Percentiles rank a stretch among this genome's conserved stretches.
Conservation (phyloP, 2,329 filamentous ascomycete genomes). For the Mollisiaceae sp. region DNA sequence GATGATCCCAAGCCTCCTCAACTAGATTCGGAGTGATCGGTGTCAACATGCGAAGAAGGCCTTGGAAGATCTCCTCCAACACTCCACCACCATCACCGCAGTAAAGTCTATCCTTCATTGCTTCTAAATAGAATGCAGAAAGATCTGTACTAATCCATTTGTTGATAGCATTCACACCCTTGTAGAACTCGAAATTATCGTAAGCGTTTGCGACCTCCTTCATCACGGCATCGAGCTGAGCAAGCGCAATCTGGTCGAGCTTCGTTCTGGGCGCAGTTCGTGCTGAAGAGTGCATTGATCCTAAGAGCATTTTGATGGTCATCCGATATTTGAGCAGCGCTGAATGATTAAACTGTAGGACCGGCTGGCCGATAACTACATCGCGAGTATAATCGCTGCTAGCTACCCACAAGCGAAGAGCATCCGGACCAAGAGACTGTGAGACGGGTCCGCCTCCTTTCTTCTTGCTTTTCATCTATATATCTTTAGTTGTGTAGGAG, state of each 20-base stretch:
- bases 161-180: slow-evolving; percentile 74
- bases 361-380: slow-evolving; percentile 78
- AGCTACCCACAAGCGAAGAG: slow-evolving; percentile 87
- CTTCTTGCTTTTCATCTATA: slow-evolving; percentile 54
- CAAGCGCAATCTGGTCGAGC: slow-evolving; percentile 75
- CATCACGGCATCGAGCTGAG: slow-evolving; percentile 73
- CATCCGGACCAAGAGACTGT: slow-evolving; percentile 83
- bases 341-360: slow-evolving; percentile 77
- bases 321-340: slow-evolving; percentile 85
- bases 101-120: slow-evolving; percentile 90
- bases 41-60: slow-evolving; percentile 77
- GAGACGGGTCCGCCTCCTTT: slow-evolving; percentile 50
- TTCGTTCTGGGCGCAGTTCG: slow-evolving; percentile 57
- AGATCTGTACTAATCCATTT: slow-evolving; percentile 82
- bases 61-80: slow-evolving; percentile 69
- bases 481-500: not conserved
- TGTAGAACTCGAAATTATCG: slow-evolving; percentile 80
- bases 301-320: slow-evolving; percentile 89
- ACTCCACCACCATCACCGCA: slow-evolving; percentile 73
- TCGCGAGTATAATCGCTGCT: slow-evolving; percentile 91
- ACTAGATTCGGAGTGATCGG: slow-evolving; percentile 84
- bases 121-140: slow-evolving; percentile 93
- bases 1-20: slow-evolving; percentile 85
- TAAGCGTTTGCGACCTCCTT: slow-evolving; percentile 68
- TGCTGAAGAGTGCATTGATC: slow-evolving; percentile 61